A percentile compares a stretch with the other conserved stretches of the same genome.
phyloP scores from a whole-genome alignment of 257 asterid genomes.

The Solanum ossicruentum region DNA sequence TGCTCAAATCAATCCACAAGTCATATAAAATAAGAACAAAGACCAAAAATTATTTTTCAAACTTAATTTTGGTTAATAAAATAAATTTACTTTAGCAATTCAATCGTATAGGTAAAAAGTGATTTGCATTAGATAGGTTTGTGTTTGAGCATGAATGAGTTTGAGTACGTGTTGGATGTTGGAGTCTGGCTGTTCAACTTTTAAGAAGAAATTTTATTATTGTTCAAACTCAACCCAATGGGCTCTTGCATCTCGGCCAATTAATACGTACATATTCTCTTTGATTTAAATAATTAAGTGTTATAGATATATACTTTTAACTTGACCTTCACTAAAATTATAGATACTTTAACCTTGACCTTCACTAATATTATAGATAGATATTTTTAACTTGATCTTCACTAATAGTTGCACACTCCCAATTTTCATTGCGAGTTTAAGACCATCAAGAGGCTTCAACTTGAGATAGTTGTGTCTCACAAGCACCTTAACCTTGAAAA shows the following conservation, averaged over 20 bases:
- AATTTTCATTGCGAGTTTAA: too few species aligned
- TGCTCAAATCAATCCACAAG: neutral
- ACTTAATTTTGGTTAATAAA: neutral
- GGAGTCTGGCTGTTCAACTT: neutral
- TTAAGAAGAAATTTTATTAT: neutral
- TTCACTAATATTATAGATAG: too few species aligned
- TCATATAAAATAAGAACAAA: neutral
- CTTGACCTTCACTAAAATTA: too few species aligned
- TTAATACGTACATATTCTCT: neutral
- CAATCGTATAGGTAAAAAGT: neutral
- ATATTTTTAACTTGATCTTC: too few species aligned
- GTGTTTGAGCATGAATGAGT: neutral
- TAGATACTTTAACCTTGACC: too few species aligned
- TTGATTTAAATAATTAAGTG: too few species aligned
- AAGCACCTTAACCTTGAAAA: too few species aligned
- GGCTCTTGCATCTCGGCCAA: neutral
- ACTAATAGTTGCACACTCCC: too few species aligned
- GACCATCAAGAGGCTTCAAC: too few species aligned
- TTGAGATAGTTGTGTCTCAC: too few species aligned
- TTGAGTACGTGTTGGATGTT: neutral
- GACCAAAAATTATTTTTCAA: neutral
- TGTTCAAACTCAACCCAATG: neutral
- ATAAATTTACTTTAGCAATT: neutral
- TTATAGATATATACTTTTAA: too few species aligned
- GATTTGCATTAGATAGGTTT: neutral